A percentile compares a stretch with the other conserved stretches of the same genome.
phyloP scores from a whole-genome alignment of 2,329 filamentous ascomycete genomes.

The Colletotrichum chlorophyti region DNA sequence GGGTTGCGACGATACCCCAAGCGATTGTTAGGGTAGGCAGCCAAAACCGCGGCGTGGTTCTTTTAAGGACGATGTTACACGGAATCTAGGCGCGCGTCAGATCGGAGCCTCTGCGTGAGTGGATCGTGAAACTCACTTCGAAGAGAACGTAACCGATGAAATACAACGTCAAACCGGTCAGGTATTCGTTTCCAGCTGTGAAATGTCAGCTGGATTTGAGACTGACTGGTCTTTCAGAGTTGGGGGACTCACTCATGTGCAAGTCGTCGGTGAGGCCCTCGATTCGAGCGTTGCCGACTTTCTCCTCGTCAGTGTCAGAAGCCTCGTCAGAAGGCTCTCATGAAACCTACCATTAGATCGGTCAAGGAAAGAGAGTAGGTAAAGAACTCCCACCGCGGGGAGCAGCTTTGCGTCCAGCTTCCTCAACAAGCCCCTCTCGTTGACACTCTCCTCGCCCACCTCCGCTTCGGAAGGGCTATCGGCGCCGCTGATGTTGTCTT shows the following conservation, averaged over 20 bases:
- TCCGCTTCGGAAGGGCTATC: slow-evolving; percentile 19
- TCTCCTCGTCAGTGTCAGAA: not conserved
- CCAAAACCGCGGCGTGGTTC: slow-evolving; percentile 64
- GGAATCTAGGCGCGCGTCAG: slow-evolving; percentile 51
- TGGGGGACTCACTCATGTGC: slow-evolving; percentile 59
- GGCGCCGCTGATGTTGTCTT: slow-evolving; percentile 3
- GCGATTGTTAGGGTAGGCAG: slow-evolving; percentile 62
- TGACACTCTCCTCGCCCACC: slow-evolving; percentile 39
- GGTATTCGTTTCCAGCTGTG: slow-evolving; percentile 65
- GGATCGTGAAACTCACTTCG: slow-evolving; percentile 44
- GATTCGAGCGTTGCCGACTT: slow-evolving; percentile 65
- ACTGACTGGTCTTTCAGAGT: too few species aligned
- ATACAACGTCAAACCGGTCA: slow-evolving; percentile 70
- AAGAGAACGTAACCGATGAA: slow-evolving; percentile 68
- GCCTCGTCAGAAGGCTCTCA: slow-evolving; percentile 33
- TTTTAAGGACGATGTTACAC: slow-evolving; percentile 68
- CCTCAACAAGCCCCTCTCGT: slow-evolving; percentile 63
- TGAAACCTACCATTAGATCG: slow-evolving; percentile 59
- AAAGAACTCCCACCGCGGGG: slow-evolving; percentile 60
- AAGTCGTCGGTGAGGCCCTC: slow-evolving; percentile 61
- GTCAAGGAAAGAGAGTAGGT: slow-evolving; percentile 63
- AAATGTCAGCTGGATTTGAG: not conserved
- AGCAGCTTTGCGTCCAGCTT: slow-evolving; percentile 61
- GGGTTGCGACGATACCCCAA: slow-evolving; percentile 62
- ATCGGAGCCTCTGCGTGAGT: too few species aligned